Evolutionary conservation across 108 stramenopile species (phyloP), one percentile per base, ranked within the genome.

Genomic region (Stephanodiscus triporus): DNA sequence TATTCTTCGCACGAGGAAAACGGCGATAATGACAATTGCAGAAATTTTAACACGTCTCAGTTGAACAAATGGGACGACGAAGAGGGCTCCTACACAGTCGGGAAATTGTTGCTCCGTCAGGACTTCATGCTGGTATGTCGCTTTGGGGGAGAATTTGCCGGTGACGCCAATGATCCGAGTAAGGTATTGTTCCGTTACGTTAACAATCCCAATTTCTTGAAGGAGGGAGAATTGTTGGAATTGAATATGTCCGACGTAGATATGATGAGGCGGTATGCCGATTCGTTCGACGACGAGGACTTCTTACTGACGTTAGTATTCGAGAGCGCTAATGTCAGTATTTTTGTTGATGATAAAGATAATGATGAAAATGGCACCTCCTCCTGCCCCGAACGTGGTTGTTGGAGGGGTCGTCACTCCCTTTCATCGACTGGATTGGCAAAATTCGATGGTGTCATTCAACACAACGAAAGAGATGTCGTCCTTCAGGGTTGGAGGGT

Each of bases 61-160:
- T 34, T 61, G 27, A 77, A 72, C 58, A 63, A 89, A 58, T 92
- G 92, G 92, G 82, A 73, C 20, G 87, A 92, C 47, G 91, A 89
- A 48, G 88, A 91, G 56, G 90, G 91, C 14, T 83, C 83, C 48
- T 92, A 85, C 55, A 48, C 61, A 37, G 74, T 91, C 67, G 82
- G 55, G 13, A 5, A 56, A 63, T 66, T 77, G 32, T 57, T 83
- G 29, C 58, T 97, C 23, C 58, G 78, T 40, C 90, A 93, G 7
- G 97, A 97, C 68, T 97, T 97, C 81, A 78, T 87, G 5, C 49
- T 97, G 27, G 78, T 94, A 8, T 94, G 93, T 75, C 82, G 95
- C 20, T 97, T 97, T 70, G 94, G 93, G 14, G 93, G 92, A 43
- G 72, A 71, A 42, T 85, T 88, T 77, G 86, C 88, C 14, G 56